Percentiles rank a stretch among this genome's conserved stretches.
These are phyloP conservation scores for Madurella mycetomatis DNA, from an alignment of 2,329 filamentous ascomycete genomes.

Conservation along the genomic window DNA sequence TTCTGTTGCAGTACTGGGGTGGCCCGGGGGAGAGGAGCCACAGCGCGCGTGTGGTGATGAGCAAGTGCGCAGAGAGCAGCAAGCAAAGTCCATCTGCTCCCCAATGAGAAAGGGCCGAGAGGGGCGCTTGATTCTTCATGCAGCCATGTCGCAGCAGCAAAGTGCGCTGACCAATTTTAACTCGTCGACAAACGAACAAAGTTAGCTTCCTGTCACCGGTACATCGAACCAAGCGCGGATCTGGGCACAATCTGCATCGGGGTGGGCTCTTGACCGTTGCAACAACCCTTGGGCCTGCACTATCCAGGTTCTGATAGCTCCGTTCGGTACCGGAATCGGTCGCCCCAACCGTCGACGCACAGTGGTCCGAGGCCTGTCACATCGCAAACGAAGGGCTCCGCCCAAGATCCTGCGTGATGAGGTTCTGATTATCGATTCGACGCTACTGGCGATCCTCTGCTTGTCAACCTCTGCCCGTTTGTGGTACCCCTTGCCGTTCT, in stretches of 20 bases:
- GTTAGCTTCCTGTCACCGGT: too few species aligned
- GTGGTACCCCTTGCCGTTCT: not conserved
- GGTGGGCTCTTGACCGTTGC: conserved; percentile 2
- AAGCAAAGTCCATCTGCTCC: not conserved
- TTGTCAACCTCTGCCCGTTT: not conserved
- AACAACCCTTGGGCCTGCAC: not conserved
- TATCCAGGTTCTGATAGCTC: conserved; percentile 4
- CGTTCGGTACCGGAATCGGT: conserved; percentile 16
- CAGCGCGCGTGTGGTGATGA: not conserved
- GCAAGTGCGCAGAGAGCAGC: not conserved
- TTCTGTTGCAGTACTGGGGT: conserved; percentile 1
- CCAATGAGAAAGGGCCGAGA: not conserved
- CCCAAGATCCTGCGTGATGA: conserved; percentile 11
- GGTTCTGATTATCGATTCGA: conserved; percentile 5
- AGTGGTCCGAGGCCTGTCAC: conserved; percentile 8
- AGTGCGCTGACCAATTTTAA: not conserved
- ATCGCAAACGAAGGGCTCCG: not conserved
- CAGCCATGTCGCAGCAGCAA: not conserved
- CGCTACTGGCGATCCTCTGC: not conserved
- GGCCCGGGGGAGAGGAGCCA: not conserved
- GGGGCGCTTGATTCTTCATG: not conserved
- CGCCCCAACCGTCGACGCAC: conserved; percentile 7
- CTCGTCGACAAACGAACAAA: not conserved
- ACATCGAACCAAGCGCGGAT: too few species aligned
- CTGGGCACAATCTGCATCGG: too few species aligned